These are phyloP conservation scores for Bauhinia variegata DNA, from an alignment of 306 rosid genomes.

Conservation along the genomic window DNA sequence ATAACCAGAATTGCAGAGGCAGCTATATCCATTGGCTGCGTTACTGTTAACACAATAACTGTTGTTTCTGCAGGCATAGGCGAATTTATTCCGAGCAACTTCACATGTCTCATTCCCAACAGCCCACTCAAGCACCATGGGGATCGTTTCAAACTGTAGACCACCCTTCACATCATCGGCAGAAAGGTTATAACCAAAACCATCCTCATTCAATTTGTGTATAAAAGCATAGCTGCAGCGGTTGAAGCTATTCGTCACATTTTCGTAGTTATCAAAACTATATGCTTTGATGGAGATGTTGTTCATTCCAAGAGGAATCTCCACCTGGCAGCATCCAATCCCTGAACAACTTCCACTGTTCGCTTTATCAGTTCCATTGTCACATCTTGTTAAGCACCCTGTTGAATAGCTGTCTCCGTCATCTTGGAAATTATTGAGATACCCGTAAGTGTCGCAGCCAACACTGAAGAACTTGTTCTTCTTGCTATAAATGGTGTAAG, in stretches of 20 bases:
- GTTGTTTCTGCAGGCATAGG: neutral
- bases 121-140: slow-evolving; percentile 50
- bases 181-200: slow-evolving; percentile 33
- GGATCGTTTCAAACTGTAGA: neutral
- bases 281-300: too few relatives aligned
- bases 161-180: neutral
- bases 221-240: slow-evolving; percentile 30
- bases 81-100: neutral
- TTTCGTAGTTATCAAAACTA: too few relatives aligned
- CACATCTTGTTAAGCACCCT: slow-evolving; percentile 27
- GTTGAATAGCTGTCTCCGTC: neutral
- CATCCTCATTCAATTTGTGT: slow-evolving; percentile 4
- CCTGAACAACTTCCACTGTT: slow-evolving; percentile 9
- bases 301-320: slow-evolving; percentile 8
- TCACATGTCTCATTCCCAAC: slow-evolving; percentile 31
- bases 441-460: slow-evolving; percentile 27
- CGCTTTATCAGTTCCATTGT: neutral
- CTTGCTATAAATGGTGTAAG: slow-evolving; percentile 15
- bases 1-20: slow-evolving; percentile 34
- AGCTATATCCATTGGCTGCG: slow-evolving; percentile 29
- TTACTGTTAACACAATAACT: neutral
- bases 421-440: neutral
- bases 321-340: slow-evolving; percentile 31
- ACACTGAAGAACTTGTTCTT: slow-evolving; percentile 23
- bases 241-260: too few relatives aligned